A percentile compares a stretch with the other conserved stretches of the same genome.
Conservation (phyloP, 2,329 filamentous ascomycete species). For the Botryosphaeria dothidea region DNA sequence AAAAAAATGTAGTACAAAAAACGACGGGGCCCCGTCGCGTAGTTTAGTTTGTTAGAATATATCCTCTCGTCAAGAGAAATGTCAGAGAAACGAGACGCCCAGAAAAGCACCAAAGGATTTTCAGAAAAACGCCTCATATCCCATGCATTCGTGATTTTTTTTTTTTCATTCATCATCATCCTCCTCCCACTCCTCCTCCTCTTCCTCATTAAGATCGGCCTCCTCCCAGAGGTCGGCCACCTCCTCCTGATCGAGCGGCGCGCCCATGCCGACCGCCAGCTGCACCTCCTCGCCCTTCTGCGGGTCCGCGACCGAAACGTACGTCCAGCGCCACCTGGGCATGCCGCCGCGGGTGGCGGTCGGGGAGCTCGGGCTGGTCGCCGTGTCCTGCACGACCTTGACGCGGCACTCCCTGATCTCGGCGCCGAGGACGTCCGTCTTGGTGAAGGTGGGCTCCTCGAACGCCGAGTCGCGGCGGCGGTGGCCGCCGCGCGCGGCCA, state of each 20-base stretch:
- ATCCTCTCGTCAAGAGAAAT: neutral
- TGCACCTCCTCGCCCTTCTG: slow-evolving; percentile 2
- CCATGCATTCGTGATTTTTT: neutral
- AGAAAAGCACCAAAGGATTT: neutral
- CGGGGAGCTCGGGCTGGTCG: neutral
- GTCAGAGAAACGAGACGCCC: neutral
- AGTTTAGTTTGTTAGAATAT: neutral
- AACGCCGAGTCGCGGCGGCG: slow-evolving; percentile 9
- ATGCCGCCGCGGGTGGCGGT: neutral
- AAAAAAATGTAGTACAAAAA: neutral
- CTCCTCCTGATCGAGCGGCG: slow-evolving; percentile 17
- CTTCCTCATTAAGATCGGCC: neutral
- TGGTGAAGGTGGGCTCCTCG: slow-evolving; percentile 18
- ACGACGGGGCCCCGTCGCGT: neutral
- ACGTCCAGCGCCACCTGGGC: slow-evolving; percentile 6
- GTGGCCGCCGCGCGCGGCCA: neutral
- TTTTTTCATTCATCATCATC: neutral
- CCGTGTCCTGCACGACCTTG: neutral
- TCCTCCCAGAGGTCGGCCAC: slow-evolving; percentile 18
- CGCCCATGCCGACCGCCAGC: slow-evolving; percentile 11
- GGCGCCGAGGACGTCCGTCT: slow-evolving; percentile 17
- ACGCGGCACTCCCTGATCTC: slow-evolving; percentile 16
- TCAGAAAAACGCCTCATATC: neutral
- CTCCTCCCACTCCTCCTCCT: slow-evolving; percentile 1
- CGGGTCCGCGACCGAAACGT: neutral